Evolutionary conservation across 345 rosid genomes (phyloP).

Genomic region (Nephelium lappaceum): DNA sequence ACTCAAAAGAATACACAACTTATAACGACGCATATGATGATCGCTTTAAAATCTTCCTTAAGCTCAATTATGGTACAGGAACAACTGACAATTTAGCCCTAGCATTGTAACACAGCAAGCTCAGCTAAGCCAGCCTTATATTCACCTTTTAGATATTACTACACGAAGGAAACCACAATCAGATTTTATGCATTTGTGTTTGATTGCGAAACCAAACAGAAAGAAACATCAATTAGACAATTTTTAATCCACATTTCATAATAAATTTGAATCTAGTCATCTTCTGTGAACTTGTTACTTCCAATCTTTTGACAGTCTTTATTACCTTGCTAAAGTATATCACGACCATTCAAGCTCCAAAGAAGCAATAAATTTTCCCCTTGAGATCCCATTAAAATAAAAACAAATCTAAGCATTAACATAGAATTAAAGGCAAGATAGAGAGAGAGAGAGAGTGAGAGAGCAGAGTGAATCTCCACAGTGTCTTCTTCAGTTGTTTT

Average conservation of each 20-base stretch:
- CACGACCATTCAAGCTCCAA: neutral
- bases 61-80: neutral
- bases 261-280: too few species aligned
- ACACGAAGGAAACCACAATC: too few species aligned
- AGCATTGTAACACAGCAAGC: neutral
- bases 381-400: neutral
- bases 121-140: too few species aligned
- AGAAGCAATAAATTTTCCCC: neutral
- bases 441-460: neutral
- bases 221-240: neutral
- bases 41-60: neutral
- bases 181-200: neutral
- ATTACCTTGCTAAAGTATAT: neutral
- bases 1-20: neutral
- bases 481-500: neutral
- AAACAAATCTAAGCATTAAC: neutral
- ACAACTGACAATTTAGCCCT: neutral
- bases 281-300: neutral
- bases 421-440: neutral
- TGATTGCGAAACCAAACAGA: neutral
- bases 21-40: neutral
- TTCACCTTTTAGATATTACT: too few species aligned
- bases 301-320: neutral
- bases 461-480: neutral
- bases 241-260: too few species aligned